A percentile compares a stretch with the other conserved stretches of the same genome.
Conservation (phyloP, 805 yeast species). For the Pichia nakasei region DNA sequence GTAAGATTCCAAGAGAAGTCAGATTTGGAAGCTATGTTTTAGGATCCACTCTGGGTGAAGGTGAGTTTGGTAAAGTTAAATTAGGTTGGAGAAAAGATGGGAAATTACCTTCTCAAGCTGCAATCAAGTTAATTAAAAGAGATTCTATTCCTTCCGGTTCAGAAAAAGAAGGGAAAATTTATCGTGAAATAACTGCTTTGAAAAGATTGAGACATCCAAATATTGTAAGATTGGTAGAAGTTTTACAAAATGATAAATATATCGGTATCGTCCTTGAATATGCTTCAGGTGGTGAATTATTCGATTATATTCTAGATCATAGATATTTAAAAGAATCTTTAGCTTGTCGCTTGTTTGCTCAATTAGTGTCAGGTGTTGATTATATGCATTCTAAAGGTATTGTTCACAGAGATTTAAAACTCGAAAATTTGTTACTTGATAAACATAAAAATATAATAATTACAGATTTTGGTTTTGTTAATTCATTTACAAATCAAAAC, state of each 20-base stretch:
- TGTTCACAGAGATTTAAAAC: constrained; percentile 69
- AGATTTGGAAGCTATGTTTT: constrained; percentile 85
- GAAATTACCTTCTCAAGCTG: constrained; percentile 72
- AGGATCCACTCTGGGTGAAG: constrained; percentile 94
- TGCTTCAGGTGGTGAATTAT: constrained; percentile 95
- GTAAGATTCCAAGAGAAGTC: constrained; percentile 45
- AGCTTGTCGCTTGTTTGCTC: constrained; percentile 87
- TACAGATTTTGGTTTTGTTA: constrained; percentile 93
- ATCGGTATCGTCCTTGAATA: constrained; percentile 95
- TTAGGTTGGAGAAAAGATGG: constrained; percentile 92
- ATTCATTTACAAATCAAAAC: constrained; percentile 50
- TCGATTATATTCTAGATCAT: constrained; percentile 83
- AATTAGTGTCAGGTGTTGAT: constrained; percentile 86
- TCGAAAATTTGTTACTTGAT: constrained; percentile 69
- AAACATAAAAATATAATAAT: constrained; percentile 80
- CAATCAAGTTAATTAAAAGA: constrained; percentile 84
- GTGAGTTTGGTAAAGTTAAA: constrained; percentile 97
- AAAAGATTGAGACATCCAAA: constrained; percentile 86
- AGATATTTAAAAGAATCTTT: constrained; percentile 77
- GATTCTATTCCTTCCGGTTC: constrained; percentile 83
- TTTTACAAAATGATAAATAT: constrained; percentile 85
- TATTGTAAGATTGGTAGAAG: constrained; percentile 85
- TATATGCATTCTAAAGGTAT: constrained; percentile 78
- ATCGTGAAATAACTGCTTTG: constrained; percentile 86
- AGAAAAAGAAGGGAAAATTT: constrained; percentile 80